These are phyloP conservation scores for Gaultheria prostrata DNA, from an alignment of 148 eudicot genomes.

Conservation along the genomic window DNA sequence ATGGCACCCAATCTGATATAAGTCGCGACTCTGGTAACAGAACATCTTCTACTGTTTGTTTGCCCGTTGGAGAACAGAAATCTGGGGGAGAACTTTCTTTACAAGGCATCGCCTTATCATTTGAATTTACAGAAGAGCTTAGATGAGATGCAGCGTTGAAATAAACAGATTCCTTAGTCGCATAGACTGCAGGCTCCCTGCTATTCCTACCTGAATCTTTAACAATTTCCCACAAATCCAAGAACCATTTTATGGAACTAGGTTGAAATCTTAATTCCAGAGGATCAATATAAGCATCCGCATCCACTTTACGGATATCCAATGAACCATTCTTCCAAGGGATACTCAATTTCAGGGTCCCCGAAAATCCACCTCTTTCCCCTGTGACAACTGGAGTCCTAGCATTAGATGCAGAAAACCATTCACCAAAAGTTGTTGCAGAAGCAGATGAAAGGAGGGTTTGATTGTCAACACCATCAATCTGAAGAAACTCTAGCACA, in stretches of 20 bases:
- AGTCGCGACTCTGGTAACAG: constrained; percentile 65
- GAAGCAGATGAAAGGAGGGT: constrained; percentile 26
- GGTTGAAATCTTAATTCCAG: constrained; percentile 63
- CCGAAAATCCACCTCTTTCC: constrained; percentile 69
- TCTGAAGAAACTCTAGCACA: constrained; percentile 64
- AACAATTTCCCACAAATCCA: constrained; percentile 49
- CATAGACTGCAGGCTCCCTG: constrained; percentile 22
- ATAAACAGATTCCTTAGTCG: constrained; percentile 25
- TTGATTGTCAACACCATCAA: constrained; percentile 39
- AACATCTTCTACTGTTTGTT: constrained; percentile 34
- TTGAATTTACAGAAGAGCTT: constrained; percentile 26
- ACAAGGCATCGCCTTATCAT: constrained; percentile 29
- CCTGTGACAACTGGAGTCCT: constrained; percentile 63
- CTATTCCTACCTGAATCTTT: constrained; percentile 31
- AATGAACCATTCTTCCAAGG: constrained; percentile 92
- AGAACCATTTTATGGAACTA: constrained; percentile 54
- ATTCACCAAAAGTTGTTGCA: constrained; percentile 30
- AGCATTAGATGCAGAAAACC: constrained; percentile 31
- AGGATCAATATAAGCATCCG: constrained; percentile 63
- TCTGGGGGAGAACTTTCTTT: constrained; percentile 29
- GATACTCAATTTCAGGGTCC: constrained; percentile 64
- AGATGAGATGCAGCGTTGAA: constrained; percentile 30
- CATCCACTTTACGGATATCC: constrained; percentile 84
- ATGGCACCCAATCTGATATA: constrained; percentile 88
- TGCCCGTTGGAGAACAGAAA: constrained; percentile 24